Evolutionary conservation across 495 filamentous ascomycete species (phyloP).

Genomic region (Tuber umbilicatum): DNA sequence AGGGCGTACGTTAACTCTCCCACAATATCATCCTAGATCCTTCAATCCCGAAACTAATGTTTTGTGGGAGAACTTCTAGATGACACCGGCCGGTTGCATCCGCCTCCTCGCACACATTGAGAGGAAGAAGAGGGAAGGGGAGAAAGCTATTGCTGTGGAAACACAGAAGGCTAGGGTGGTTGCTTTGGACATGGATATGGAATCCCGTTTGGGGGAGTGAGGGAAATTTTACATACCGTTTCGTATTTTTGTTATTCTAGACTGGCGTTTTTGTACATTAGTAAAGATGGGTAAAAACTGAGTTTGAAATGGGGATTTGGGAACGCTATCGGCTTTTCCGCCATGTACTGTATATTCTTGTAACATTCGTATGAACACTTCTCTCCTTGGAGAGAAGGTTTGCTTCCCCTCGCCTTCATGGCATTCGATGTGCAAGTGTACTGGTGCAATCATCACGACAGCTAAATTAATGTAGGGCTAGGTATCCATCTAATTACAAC

Average conservation of each 20-base stretch:
- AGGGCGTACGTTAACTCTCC: constrained; percentile 53
- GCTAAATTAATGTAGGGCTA: not conserved
- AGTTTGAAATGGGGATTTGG: not conserved
- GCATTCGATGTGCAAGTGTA: not conserved
- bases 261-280: not conserved
- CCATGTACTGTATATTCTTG: not conserved
- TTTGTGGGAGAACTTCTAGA: constrained; percentile 11
- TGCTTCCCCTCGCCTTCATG: not conserved
- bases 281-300: not conserved
- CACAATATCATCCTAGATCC: not conserved
- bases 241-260: constrained; percentile 5
- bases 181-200: constrained; percentile 19
- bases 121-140: constrained; percentile 27
- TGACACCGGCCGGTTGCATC: constrained; percentile 57
- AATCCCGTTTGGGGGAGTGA: not conserved
- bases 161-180: constrained; percentile 18
- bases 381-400: not conserved
- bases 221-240: not conserved
- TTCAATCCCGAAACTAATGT: not conserved
- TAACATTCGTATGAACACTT: not conserved
- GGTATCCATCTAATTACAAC: not conserved
- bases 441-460: not conserved
- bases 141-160: constrained; percentile 19
- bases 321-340: not conserved
- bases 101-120: constrained; percentile 51